Percentiles rank a stretch among this genome's conserved stretches.
Evolutionary conservation across 331 rosid species (phyloP).

Genomic region (Malus hybrid): DNA sequence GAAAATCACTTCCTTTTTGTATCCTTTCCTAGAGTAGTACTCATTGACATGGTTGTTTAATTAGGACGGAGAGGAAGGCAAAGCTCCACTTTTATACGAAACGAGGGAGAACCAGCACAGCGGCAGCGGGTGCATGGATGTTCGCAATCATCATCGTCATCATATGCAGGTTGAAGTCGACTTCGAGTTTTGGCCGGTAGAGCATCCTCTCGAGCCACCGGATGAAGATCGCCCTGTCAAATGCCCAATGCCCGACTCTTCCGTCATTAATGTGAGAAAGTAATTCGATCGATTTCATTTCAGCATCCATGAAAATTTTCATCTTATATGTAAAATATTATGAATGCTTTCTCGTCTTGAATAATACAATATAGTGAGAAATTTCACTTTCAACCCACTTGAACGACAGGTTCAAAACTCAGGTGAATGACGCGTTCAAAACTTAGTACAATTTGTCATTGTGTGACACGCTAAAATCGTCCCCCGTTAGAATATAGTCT

Average conservation of each 20-base stretch:
- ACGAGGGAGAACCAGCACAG: slow-evolving; percentile 7
- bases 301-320: background rate
- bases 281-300: too few species aligned
- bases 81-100: slow-evolving; percentile 35
- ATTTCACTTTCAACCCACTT: background rate
- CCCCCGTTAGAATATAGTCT: too few species aligned
- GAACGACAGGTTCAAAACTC: too few species aligned
- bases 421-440: too few species aligned
- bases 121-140: background rate
- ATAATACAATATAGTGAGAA: too few species aligned
- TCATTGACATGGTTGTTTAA: too few species aligned
- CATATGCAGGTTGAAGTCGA: slow-evolving; percentile 27
- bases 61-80: slow-evolving; percentile 40
- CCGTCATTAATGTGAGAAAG: slow-evolving; percentile 58
- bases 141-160: background rate
- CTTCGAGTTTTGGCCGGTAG: slow-evolving; percentile 71
- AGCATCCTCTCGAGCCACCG: slow-evolving; percentile 84
- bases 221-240: slow-evolving; percentile 91
- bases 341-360: background rate
- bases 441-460: too few species aligned
- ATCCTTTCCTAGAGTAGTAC: background rate
- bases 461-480: too few species aligned
- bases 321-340: background rate
- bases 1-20: too few species aligned
- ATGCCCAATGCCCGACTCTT: slow-evolving; percentile 88